Conservation (phyloP, 139 green algal species). For the Edaphochlamys debaryana region DNA sequence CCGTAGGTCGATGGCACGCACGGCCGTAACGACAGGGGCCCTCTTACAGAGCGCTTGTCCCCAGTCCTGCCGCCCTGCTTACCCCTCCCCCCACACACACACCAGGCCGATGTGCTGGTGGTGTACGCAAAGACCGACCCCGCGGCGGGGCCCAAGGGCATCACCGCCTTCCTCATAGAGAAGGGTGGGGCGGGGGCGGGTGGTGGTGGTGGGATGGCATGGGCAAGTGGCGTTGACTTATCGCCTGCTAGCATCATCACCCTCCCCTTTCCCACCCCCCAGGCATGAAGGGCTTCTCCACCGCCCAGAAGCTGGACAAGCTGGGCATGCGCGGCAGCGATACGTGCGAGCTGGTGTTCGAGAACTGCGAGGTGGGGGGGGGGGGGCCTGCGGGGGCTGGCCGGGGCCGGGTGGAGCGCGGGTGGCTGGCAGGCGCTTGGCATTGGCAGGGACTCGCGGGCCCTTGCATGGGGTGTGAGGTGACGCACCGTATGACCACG, state of each 20-base stretch:
- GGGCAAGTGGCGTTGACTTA: too few species aligned
- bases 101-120: slow-evolving; percentile 78
- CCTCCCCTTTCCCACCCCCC: too few species aligned
- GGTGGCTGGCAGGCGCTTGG: neutral
- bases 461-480: too few species aligned
- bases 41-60: too few species aligned
- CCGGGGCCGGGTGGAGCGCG: neutral
- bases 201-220: too few species aligned
- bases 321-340: slow-evolving; percentile 94
- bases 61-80: too few species aligned
- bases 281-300: slow-evolving; percentile 87
- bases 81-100: neutral
- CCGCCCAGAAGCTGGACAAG: slow-evolving; percentile 97
- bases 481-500: too few species aligned
- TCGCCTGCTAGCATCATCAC: too few species aligned
- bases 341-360: slow-evolving; percentile 96
- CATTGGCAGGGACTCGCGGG: too few species aligned
- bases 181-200: too few species aligned
- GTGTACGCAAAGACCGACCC: slow-evolving; percentile 93
- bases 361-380: slow-evolving; percentile 80
- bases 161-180: slow-evolving; percentile 96
- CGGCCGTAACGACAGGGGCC: too few species aligned
- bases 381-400: neutral
- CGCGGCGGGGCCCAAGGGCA: slow-evolving; percentile 77
- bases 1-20: too few species aligned